Conservation (phyloP, 768 basidiomycete species). For the Boletus rufocinnamomeus region DNA sequence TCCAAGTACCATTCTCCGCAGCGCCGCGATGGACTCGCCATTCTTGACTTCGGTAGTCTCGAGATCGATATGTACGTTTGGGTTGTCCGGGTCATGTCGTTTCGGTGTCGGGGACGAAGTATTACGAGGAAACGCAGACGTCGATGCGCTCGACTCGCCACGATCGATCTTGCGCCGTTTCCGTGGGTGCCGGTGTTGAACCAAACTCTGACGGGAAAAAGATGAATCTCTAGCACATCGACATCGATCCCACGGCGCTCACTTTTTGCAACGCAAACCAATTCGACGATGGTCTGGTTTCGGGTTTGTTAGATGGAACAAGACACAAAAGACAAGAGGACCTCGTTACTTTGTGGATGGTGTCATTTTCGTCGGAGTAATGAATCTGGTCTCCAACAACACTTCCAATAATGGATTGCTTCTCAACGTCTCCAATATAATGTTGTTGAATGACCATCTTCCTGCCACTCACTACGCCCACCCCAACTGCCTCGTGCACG, state of each 20-base stretch:
- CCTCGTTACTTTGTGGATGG: conserved; percentile 16
- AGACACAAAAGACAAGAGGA: background rate
- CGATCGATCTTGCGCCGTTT: conserved; percentile 27
- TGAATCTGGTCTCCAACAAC: conserved; percentile 24
- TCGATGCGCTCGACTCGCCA: too few relatives aligned
- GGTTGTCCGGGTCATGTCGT: too few relatives aligned
- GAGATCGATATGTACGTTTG: too few relatives aligned
- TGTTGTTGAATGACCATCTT: background rate
- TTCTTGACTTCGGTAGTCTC: too few relatives aligned
- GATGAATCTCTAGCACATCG: background rate
- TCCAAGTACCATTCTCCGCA: too few relatives aligned
- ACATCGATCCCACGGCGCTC: background rate
- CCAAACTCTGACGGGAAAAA: conserved; percentile 1
- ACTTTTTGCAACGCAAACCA: conserved; percentile 62
- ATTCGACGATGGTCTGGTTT: conserved; percentile 46
- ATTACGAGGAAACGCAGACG: too few relatives aligned
- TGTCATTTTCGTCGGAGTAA: conserved; percentile 8
- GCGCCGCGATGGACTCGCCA: too few relatives aligned
- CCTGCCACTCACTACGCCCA: conserved; percentile 4
- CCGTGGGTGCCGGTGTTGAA: conserved; percentile 11
- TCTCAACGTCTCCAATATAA: background rate
- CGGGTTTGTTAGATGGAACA: conserved; percentile 5
- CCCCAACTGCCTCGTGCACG: background rate
- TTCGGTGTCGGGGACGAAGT: too few relatives aligned
- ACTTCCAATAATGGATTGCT: background rate